These are phyloP conservation scores for Lagenidium giganteum DNA, from an alignment of 352 stramenopile genomes.

Conservation along the genomic window DNA sequence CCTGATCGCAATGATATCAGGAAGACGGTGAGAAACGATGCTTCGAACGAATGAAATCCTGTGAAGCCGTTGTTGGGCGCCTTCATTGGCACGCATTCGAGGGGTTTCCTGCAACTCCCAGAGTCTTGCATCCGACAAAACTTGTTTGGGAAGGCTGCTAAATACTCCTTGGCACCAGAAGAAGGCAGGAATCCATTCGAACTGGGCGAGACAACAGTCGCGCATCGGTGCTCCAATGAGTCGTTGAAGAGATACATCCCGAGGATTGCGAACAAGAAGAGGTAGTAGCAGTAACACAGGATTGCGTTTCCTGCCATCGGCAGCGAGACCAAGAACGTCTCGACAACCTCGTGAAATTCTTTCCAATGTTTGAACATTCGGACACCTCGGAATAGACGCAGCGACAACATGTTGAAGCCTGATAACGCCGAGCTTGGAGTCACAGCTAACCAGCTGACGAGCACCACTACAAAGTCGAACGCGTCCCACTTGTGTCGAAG, in stretches of 20 bases:
- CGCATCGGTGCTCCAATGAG: slow-evolving; percentile 70
- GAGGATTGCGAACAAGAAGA: slow-evolving; percentile 82
- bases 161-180: slow-evolving; percentile 28
- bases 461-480: slow-evolving; percentile 58
- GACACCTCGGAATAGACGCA: slow-evolving; percentile 71
- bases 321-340: slow-evolving; percentile 66
- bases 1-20: slow-evolving; percentile 70
- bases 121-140: slow-evolving; percentile 48
- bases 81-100: slow-evolving; percentile 51
- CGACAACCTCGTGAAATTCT: slow-evolving; percentile 72
- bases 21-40: slow-evolving; percentile 78
- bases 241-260: slow-evolving; percentile 87
- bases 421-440: slow-evolving; percentile 32
- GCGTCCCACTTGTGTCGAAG: slow-evolving; percentile 63
- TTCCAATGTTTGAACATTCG: slow-evolving; percentile 69
- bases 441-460: slow-evolving; percentile 58
- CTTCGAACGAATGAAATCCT: slow-evolving; percentile 80
- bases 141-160: slow-evolving; percentile 37
- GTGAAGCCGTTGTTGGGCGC: slow-evolving; percentile 72
- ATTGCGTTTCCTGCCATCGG: slow-evolving; percentile 71
- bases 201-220: slow-evolving; percentile 18
- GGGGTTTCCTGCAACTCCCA: slow-evolving; percentile 19
- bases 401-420: slow-evolving; percentile 65
- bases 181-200: slow-evolving; percentile 11
- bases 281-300: slow-evolving; percentile 81